Evolutionary conservation across 352 stramenopile genomes (phyloP).

Genomic region (Elongisporangium undulatum): DNA sequence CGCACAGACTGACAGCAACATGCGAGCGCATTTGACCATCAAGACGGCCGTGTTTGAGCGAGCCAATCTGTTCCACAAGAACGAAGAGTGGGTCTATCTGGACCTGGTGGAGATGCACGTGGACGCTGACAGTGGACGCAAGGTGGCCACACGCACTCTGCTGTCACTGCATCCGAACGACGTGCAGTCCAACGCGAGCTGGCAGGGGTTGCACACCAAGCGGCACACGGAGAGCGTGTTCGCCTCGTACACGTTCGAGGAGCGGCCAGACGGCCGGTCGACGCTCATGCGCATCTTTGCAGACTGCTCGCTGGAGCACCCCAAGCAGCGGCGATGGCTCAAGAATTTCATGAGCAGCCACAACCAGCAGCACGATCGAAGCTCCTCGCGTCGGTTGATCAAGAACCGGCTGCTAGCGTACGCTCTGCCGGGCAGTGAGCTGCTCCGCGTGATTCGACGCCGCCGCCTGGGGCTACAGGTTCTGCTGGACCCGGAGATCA

Average conservation of each 20-base stretch:
- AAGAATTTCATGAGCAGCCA: neutral
- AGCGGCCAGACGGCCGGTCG: constrained; percentile 18
- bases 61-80: constrained; percentile 16
- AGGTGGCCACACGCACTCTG: constrained; percentile 18
- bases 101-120: constrained; percentile 9
- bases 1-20: neutral
- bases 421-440: constrained; percentile 18
- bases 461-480: constrained; percentile 47
- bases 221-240: constrained; percentile 8
- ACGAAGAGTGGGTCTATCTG: constrained; percentile 26
- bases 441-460: constrained; percentile 33
- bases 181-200: neutral
- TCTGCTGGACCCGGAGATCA: constrained; percentile 15
- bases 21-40: constrained; percentile 13
- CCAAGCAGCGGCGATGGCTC: neutral
- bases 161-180: constrained; percentile 16
- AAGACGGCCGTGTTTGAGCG: constrained; percentile 29
- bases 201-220: neutral
- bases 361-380: neutral
- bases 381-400: constrained; percentile 5
- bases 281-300: constrained; percentile 39
- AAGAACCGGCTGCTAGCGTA: constrained; percentile 15
- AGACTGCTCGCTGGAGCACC: constrained; percentile 24
- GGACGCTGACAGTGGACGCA: neutral
- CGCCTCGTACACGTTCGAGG: constrained; percentile 36